phyloP scores from a whole-genome alignment of 306 rosid genomes.

The Acmispon strigosus region DNA sequence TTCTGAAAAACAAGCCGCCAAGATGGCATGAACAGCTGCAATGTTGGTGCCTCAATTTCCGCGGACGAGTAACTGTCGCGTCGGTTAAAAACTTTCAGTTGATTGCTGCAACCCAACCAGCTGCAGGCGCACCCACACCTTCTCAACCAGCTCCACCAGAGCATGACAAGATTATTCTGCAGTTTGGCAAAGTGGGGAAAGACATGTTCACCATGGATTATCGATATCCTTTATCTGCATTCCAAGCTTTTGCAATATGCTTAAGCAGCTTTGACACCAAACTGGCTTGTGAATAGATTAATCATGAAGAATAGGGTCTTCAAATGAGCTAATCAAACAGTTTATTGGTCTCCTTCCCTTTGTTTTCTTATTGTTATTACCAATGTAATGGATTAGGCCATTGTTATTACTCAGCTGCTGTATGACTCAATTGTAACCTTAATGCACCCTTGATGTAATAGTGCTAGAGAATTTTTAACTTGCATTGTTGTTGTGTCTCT shows the following conservation, averaged over 20 bases:
- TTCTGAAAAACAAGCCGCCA: slow-evolving; percentile 86
- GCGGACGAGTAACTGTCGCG: slow-evolving; percentile 79
- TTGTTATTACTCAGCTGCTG: slow-evolving; percentile 29
- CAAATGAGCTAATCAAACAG: slow-evolving; percentile 10
- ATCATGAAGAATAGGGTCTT: neutral
- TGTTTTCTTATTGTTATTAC: neutral
- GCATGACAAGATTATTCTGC: slow-evolving; percentile 71
- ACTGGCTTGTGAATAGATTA: slow-evolving; percentile 78
- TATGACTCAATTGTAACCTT: slow-evolving; percentile 29
- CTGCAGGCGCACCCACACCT: slow-evolving; percentile 50
- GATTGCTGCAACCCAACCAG: slow-evolving; percentile 67
- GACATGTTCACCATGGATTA: slow-evolving; percentile 95
- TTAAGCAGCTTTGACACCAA: slow-evolving; percentile 86
- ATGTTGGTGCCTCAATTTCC: slow-evolving; percentile 89
- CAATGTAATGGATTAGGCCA: slow-evolving; percentile 33
- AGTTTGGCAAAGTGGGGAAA: slow-evolving; percentile 81
- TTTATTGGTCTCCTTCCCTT: slow-evolving; percentile 14
- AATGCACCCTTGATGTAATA: slow-evolving; percentile 27
- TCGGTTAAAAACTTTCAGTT: slow-evolving; percentile 85
- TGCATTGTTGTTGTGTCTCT: slow-evolving; percentile 21
- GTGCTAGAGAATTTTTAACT: slow-evolving; percentile 36
- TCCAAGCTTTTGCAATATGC: slow-evolving; percentile 89
- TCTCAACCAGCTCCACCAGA: slow-evolving; percentile 70
- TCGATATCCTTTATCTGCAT: slow-evolving; percentile 73
- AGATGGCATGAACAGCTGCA: slow-evolving; percentile 88